A percentile compares a stretch with the other conserved stretches of the same genome.
phyloP scores from a whole-genome alignment of 768 basidiomycete species.

The Phylloporus sp. region DNA sequence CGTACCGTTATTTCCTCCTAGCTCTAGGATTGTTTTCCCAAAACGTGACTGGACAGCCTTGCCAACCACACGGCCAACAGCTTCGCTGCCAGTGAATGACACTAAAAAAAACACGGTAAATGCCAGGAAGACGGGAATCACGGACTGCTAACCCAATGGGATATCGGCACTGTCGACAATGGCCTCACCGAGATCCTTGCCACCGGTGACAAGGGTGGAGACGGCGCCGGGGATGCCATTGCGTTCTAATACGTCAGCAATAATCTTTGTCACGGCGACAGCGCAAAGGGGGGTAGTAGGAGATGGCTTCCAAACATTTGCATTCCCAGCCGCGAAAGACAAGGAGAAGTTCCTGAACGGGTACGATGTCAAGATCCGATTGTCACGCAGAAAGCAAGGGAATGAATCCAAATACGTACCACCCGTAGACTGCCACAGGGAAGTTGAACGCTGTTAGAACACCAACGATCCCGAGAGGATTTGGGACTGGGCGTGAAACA shows the following conservation, averaged over 20 bases:
- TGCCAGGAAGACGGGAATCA: background rate
- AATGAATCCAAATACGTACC: constrained; percentile 41
- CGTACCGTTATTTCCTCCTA: constrained; percentile 93
- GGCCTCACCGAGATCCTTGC: constrained; percentile 71
- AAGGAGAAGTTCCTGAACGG: constrained; percentile 77
- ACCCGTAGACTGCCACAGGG: constrained; percentile 90
- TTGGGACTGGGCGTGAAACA: constrained; percentile 59
- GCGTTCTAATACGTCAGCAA: constrained; percentile 71
- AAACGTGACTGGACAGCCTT: constrained; percentile 81
- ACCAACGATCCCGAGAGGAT: constrained; percentile 73
- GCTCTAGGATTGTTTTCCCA: constrained; percentile 84
- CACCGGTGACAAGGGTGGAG: constrained; percentile 79
- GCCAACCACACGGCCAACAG: constrained; percentile 83
- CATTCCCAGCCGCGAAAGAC: constrained; percentile 85
- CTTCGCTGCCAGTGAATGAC: constrained; percentile 93
- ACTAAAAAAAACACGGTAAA: constrained; percentile 41
- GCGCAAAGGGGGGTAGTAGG: constrained; percentile 83
- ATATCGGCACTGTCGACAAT: constrained; percentile 70
- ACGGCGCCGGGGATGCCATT: constrained; percentile 84
- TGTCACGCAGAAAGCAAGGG: constrained; percentile 1
- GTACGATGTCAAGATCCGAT: constrained; percentile 8
- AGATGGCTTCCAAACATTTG: constrained; percentile 94
- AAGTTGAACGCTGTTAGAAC: constrained; percentile 95
- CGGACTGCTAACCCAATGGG: constrained; percentile 58
- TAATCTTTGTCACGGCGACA: constrained; percentile 86